phyloP scores from a whole-genome alignment of 257 asterid genomes.

The Rauvolfia tetraphylla region DNA sequence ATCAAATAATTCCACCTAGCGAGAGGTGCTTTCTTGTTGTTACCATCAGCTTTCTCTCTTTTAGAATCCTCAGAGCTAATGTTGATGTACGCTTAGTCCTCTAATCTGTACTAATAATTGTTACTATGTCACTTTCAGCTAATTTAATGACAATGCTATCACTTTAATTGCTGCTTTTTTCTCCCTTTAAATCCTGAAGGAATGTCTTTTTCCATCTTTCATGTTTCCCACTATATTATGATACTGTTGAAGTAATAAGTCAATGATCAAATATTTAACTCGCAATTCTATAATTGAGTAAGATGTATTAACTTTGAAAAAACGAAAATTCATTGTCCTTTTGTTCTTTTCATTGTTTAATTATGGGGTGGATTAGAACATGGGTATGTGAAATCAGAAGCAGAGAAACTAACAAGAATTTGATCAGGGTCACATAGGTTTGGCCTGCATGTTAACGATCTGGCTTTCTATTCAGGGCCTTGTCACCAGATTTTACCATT shows the following conservation, averaged over 20 bases:
- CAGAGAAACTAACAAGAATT: too few relatives aligned
- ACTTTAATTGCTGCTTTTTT: not conserved
- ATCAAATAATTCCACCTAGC: constrained; percentile 37
- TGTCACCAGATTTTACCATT: not conserved
- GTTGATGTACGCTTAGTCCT: constrained; percentile 26
- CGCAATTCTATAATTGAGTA: too few relatives aligned
- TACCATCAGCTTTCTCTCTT: constrained; percentile 12
- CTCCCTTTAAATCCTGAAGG: not conserved
- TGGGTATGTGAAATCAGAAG: too few relatives aligned
- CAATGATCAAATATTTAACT: too few relatives aligned
- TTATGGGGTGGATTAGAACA: not conserved
- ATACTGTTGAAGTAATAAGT: too few relatives aligned
- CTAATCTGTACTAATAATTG: constrained; percentile 30
- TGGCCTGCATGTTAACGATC: not conserved
- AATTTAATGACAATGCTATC: constrained; percentile 11
- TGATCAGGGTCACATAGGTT: not conserved
- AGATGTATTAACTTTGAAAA: not conserved
- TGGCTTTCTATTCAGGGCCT: not conserved
- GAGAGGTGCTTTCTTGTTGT: constrained; percentile 23
- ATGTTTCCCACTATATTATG: not conserved
- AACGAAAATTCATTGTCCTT: too few relatives aligned
- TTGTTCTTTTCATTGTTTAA: too few relatives aligned
- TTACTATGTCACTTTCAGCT: constrained; percentile 19
- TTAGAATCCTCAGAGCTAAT: constrained; percentile 11
- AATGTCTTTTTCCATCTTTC: not conserved